Evolutionary conservation across 2,329 filamentous ascomycete species (phyloP).

Genomic region (Neonectria coccinea): DNA sequence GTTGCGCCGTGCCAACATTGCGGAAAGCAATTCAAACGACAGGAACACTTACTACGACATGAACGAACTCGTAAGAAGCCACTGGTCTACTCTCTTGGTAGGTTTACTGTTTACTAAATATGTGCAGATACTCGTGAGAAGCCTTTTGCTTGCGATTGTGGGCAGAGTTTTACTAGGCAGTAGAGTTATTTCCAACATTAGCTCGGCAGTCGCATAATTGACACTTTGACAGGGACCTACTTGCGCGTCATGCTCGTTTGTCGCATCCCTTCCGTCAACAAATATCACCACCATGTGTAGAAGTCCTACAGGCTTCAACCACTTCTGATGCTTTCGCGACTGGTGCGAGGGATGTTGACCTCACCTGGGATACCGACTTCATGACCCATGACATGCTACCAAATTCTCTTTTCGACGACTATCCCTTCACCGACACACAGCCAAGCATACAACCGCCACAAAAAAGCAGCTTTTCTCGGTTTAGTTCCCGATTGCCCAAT

Average conservation of each 20-base stretch:
- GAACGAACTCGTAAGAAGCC: slow-evolving; percentile 7
- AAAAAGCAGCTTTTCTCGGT: neutral
- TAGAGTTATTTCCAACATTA: neutral
- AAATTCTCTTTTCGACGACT: neutral
- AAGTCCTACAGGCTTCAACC: neutral
- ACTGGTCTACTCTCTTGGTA: accelerated
- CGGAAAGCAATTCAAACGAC: slow-evolving; percentile 6
- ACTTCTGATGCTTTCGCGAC: too few relatives aligned
- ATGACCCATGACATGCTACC: slow-evolving; percentile 8
- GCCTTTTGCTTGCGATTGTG: slow-evolving; percentile 10
- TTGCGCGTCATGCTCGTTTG: slow-evolving; percentile 1
- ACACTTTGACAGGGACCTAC: neutral
- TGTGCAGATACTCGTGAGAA: neutral
- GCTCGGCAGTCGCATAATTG: too few relatives aligned
- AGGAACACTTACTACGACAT: slow-evolving; percentile 3
- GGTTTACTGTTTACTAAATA: neutral
- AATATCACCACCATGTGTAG: neutral
- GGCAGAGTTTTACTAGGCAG: slow-evolving; percentile 5
- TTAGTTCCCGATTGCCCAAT: slow-evolving; percentile 2
- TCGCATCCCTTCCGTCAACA: neutral
- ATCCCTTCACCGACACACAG: neutral
- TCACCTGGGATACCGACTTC: neutral
- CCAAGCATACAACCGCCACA: neutral
- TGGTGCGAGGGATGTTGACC: neutral
- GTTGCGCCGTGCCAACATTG: slow-evolving; percentile 5